Evolutionary conservation across 2,329 filamentous ascomycete genomes (phyloP).

Genomic region (Botrytis galanthina): DNA sequence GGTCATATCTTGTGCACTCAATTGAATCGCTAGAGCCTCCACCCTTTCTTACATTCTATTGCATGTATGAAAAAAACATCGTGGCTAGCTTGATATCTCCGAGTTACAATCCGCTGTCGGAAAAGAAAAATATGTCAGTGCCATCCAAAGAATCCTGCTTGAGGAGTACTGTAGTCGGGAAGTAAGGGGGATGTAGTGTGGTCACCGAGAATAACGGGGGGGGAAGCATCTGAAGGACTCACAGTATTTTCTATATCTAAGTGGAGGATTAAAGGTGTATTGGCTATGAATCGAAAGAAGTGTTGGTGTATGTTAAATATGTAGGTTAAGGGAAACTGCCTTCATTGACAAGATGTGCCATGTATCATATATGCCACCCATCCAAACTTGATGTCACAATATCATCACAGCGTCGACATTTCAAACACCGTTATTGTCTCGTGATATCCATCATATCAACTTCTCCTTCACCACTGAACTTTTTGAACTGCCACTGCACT

Average conservation of each 20-base stretch:
- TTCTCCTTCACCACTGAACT: too few relatives aligned
- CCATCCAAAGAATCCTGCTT: too few relatives aligned
- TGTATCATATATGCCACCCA: background rate
- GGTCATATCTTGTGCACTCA: background rate
- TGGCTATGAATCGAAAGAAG: too few relatives aligned
- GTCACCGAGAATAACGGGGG: too few relatives aligned
- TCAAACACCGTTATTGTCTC: background rate
- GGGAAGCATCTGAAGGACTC: too few relatives aligned
- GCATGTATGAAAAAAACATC: background rate
- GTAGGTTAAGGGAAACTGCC: background rate
- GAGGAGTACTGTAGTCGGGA: too few relatives aligned
- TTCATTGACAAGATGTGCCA: background rate
- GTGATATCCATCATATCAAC: background rate
- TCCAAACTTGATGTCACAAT: background rate
- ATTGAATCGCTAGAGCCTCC: background rate
- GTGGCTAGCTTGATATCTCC: background rate
- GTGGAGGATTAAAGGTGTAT: background rate
- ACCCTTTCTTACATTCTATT: background rate
- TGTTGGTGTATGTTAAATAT: too few relatives aligned
- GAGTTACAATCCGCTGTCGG: background rate
- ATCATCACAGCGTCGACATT: background rate
- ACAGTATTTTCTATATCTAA: background rate
- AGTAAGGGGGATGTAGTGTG: too few relatives aligned
- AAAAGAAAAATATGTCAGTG: too few relatives aligned
- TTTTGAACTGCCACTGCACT: too few relatives aligned